Evolutionary conservation across 2,329 filamentous ascomycete species (phyloP).

Genomic region (Lizonia empirigonia): DNA sequence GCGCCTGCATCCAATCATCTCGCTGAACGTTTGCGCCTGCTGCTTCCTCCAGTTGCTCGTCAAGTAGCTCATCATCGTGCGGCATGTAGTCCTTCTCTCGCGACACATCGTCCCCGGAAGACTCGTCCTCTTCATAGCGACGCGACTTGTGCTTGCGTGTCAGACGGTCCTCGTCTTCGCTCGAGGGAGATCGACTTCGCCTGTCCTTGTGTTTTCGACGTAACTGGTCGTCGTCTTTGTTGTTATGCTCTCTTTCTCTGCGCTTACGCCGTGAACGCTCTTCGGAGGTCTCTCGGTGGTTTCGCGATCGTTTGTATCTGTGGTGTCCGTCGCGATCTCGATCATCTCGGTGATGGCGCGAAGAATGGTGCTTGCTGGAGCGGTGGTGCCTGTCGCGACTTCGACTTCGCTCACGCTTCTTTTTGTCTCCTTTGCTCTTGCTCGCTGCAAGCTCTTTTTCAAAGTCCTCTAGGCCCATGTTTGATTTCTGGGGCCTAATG

Average conservation of each 20-base stretch:
- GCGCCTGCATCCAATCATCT: constrained; percentile 94
- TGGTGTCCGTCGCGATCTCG: constrained; percentile 57
- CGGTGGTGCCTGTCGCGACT: constrained; percentile 45
- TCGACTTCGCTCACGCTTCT: constrained; percentile 54
- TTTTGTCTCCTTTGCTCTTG: constrained; percentile 60
- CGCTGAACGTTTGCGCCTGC: constrained; percentile 60
- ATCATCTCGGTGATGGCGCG: constrained; percentile 55
- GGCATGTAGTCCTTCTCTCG: constrained; percentile 53
- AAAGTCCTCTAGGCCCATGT: constrained; percentile 72
- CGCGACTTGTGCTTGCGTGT: constrained; percentile 41
- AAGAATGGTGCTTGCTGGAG: constrained; percentile 49
- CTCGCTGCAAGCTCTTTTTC: constrained; percentile 75
- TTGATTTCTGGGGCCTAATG: constrained; percentile 9
- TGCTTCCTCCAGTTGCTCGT: constrained; percentile 49
- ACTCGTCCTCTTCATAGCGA: constrained; percentile 42
- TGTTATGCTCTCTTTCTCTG: constrained; percentile 42
- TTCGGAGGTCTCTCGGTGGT: constrained; percentile 53
- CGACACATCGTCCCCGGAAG: constrained; percentile 40
- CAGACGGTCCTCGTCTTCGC: constrained; percentile 43
- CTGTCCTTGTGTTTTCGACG: constrained; percentile 39
- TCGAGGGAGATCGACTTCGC: constrained; percentile 35
- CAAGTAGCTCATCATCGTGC: constrained; percentile 52
- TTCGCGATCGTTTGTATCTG: constrained; percentile 68
- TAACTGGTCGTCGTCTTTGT: constrained; percentile 47
- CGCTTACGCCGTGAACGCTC: constrained; percentile 55